Conservation (phyloP, 2,329 filamentous ascomycete genomes). For the Nothopassalora personata region DNA sequence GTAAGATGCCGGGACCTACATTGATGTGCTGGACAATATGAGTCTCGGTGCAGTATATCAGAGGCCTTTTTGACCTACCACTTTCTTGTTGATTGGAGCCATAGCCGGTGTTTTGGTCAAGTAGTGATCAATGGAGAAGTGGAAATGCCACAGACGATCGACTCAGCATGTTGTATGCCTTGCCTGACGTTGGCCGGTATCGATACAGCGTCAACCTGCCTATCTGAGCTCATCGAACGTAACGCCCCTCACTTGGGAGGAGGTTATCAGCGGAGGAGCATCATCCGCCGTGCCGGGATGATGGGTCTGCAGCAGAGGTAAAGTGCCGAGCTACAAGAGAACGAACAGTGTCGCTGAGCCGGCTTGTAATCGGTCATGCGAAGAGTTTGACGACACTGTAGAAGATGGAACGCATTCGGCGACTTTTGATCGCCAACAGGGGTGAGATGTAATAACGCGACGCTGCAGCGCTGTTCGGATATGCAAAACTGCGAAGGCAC, state of each 20-base stretch:
- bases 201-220: slow-evolving; percentile 2
- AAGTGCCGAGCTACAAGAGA: background rate
- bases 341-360: background rate
- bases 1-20: slow-evolving; percentile 12
- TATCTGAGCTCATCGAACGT: slow-evolving; percentile 1
- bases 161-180: background rate
- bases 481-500: slow-evolving; percentile 46
- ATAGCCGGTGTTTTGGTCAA: slow-evolving; percentile 29
- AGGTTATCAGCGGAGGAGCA: slow-evolving; percentile 17
- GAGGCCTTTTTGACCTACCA: slow-evolving; percentile 19
- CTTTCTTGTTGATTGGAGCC: slow-evolving; percentile 48
- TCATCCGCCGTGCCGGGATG: background rate
- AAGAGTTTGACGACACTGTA: background rate
- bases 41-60: background rate
- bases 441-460: slow-evolving; percentile 46
- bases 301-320: background rate
- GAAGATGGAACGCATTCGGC: slow-evolving; percentile 6
- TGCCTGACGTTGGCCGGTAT: background rate
- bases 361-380: background rate
- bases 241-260: slow-evolving; percentile 2
- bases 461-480: slow-evolving; percentile 39
- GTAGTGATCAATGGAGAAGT: background rate
- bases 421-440: slow-evolving; percentile 53
- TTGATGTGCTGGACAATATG: slow-evolving; percentile 39
- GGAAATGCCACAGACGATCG: background rate